phyloP scores from a whole-genome alignment of 1,139 yeast species.

The Diutina mesorugosa region DNA sequence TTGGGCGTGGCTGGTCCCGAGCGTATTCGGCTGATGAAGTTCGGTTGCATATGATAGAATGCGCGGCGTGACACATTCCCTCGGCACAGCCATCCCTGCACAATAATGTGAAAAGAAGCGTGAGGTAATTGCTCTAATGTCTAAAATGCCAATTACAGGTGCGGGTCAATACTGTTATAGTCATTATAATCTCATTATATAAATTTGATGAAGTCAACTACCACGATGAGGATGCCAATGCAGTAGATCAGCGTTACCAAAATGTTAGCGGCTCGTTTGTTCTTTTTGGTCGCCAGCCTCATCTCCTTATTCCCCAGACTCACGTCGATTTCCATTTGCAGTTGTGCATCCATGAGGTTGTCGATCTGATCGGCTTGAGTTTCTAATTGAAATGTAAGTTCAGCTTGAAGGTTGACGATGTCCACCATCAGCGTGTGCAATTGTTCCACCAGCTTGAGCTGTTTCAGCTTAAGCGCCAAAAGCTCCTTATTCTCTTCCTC shows the following conservation, averaged over 20 bases:
- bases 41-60: neutral
- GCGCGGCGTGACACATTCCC: neutral
- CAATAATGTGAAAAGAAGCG: neutral
- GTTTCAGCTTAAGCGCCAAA: constrained; percentile 46
- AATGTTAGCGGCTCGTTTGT: constrained; percentile 58
- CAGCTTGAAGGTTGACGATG: constrained; percentile 67
- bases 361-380: constrained; percentile 67
- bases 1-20: neutral
- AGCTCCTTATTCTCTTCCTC: constrained; percentile 64
- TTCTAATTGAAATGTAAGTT: constrained; percentile 62
- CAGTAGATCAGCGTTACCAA: constrained; percentile 23
- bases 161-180: neutral
- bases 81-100: neutral
- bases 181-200: neutral
- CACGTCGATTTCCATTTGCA: constrained; percentile 56
- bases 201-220: neutral
- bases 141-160: neutral
- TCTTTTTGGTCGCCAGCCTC: constrained; percentile 55
- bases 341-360: constrained; percentile 56
- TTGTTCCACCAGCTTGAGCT: constrained; percentile 51
- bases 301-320: constrained; percentile 63
- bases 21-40: neutral
- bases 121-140: neutral
- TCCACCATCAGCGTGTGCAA: constrained; percentile 75
- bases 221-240: neutral